Percentiles rank a stretch among this genome's conserved stretches.
Conservation (phyloP, 2,329 filamentous ascomycete species). For the Pseudocercospora macadamiae region DNA sequence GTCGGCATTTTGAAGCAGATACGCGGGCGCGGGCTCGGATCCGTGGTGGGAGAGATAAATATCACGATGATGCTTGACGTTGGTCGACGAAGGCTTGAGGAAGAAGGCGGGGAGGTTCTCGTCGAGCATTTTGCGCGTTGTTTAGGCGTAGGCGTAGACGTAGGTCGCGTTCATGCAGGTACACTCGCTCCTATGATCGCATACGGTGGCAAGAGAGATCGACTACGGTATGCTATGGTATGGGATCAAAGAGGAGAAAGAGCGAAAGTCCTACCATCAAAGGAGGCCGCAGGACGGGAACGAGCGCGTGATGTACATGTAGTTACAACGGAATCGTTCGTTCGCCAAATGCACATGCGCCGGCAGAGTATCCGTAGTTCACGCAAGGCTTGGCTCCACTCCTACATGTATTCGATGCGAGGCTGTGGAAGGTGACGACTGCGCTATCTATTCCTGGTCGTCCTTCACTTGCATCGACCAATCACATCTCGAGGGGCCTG, state of each 20-base stretch:
- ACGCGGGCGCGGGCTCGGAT: constrained; percentile 76
- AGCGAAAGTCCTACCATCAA: neutral
- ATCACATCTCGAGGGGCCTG: neutral
- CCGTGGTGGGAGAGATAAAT: constrained; percentile 70
- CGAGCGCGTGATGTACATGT: neutral
- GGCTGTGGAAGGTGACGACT: constrained; percentile 6
- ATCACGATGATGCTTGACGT: constrained; percentile 56
- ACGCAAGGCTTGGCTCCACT: constrained; percentile 4
- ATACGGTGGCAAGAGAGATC: too few species aligned
- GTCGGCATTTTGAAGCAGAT: constrained; percentile 76
- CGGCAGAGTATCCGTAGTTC: neutral
- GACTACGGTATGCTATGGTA: neutral
- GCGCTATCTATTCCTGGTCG: neutral
- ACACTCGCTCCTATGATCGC: neutral
- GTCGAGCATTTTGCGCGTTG: constrained; percentile 23
- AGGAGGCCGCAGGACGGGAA: neutral
- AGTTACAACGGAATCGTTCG: neutral
- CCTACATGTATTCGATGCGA: too few species aligned
- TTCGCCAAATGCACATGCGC: constrained; percentile 1
- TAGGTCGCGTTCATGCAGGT: neutral
- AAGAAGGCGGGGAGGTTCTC: constrained; percentile 75
- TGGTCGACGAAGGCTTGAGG: constrained; percentile 57
- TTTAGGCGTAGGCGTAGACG: too few species aligned
- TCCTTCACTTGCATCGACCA: neutral
- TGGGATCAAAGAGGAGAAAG: neutral